Conservation (phyloP, 164 flowering plant genomes). For the Amborella trichopoda region DNA sequence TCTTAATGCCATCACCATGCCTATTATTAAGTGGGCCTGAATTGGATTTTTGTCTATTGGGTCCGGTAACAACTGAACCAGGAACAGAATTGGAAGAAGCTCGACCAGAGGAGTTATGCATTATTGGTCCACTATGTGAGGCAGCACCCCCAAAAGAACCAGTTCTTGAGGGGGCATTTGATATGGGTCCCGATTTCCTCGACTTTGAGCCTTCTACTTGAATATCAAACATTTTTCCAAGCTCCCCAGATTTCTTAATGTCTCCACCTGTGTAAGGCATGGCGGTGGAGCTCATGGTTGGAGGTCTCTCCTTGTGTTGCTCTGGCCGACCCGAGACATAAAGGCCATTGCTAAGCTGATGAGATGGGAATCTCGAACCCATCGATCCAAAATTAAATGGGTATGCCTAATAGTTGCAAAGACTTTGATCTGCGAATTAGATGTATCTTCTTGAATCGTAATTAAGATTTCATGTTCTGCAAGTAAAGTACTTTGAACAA, state of each 20-base stretch:
- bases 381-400: constrained; percentile 21
- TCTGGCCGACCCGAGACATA: constrained; percentile 92
- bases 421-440: too few relatives aligned
- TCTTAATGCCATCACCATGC: constrained; percentile 57
- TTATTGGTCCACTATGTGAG: background rate
- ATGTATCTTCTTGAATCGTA: too few relatives aligned
- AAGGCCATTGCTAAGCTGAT: constrained; percentile 87
- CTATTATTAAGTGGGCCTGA: constrained; percentile 67
- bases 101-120: background rate
- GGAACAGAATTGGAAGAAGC: background rate
- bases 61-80: background rate
- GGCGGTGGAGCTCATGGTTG: constrained; percentile 79
- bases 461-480: too few relatives aligned
- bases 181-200: background rate
- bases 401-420: too few relatives aligned
- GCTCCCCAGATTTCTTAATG: constrained; percentile 91
- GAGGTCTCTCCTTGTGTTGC: constrained; percentile 81
- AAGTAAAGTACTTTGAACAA: too few relatives aligned
- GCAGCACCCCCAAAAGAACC: background rate
- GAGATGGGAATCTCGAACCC: constrained; percentile 95
- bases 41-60: background rate
- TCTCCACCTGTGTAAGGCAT: constrained; percentile 99
- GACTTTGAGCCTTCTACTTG: constrained; percentile 15
- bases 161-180: background rate
- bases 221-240: constrained; percentile 97